phyloP scores from a whole-genome alignment of 441 rosid species.

The Erysimum cheiri region DNA sequence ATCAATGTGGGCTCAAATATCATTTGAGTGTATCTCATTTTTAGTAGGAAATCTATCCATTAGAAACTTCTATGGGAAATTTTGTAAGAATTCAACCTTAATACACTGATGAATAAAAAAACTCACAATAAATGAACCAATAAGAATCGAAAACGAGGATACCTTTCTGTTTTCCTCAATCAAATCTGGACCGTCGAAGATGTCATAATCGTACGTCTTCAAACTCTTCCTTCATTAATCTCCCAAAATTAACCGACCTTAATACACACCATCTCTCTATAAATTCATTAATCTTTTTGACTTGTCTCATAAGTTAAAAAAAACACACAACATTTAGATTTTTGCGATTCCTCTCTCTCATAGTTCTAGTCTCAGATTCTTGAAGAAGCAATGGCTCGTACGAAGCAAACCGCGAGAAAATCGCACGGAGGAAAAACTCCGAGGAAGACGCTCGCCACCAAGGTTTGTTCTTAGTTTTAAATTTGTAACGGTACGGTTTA shows the following conservation, averaged over 20 bases:
- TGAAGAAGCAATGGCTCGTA: conserved; percentile 52
- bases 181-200: conserved; percentile 23
- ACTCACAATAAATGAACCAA: conserved; percentile 5
- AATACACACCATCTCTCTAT: conserved; percentile 4
- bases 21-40: too few relatives aligned
- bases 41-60: too few relatives aligned
- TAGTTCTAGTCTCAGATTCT: not conserved
- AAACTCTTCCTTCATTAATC: not conserved
- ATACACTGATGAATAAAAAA: too few relatives aligned
- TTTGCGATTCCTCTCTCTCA: not conserved
- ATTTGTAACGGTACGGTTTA: not conserved
- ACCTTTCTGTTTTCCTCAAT: not conserved
- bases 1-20: not conserved
- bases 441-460: conserved; percentile 52
- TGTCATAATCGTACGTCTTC: conserved; percentile 19
- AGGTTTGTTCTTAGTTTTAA: conserved; percentile 30
- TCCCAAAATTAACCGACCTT: conserved; percentile 28
- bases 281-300: not conserved
- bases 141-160: not conserved
- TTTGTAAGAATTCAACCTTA: not conserved
- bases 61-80: too few relatives aligned
- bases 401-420: conserved; percentile 61
- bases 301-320: not conserved
- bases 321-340: not conserved
- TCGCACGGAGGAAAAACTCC: conserved; percentile 58